Evolutionary conservation across 108 stramenopile genomes (phyloP).

Genomic region (Skeletonema marinoi): DNA sequence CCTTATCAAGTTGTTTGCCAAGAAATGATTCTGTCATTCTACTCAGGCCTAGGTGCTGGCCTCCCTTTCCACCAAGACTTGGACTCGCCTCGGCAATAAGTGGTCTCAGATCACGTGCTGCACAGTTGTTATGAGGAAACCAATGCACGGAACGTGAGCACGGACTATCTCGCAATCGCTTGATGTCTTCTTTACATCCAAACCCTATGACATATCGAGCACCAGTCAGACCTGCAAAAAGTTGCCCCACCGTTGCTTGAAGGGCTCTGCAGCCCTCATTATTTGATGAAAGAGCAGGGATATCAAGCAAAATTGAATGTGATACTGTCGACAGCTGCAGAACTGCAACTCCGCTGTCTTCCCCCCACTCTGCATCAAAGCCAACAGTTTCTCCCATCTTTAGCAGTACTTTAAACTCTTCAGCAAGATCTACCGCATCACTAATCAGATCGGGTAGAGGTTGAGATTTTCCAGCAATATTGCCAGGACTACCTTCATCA

Average conservation of each 20-base stretch:
- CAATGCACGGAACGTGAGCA: slow-evolving; percentile 30
- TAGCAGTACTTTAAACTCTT: slow-evolving; percentile 20
- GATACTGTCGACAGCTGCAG: slow-evolving; percentile 59
- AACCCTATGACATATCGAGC: slow-evolving; percentile 61
- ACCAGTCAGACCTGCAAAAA: slow-evolving; percentile 48
- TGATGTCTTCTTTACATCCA: slow-evolving; percentile 69
- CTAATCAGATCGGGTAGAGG: slow-evolving; percentile 54
- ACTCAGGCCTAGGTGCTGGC: slow-evolving; percentile 52
- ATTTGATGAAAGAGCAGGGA: slow-evolving; percentile 62
- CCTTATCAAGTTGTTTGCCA: slow-evolving; percentile 72
- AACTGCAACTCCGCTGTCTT: slow-evolving; percentile 59
- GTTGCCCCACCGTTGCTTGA: slow-evolving; percentile 50
- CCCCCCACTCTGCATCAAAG: slow-evolving; percentile 79
- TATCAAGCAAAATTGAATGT: slow-evolving; percentile 63
- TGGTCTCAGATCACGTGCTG: slow-evolving; percentile 46
- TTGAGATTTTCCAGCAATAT: not conserved
- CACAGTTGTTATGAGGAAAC: slow-evolving; percentile 36
- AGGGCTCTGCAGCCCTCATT: slow-evolving; percentile 62
- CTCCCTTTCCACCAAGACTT: slow-evolving; percentile 19
- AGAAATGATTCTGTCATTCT: slow-evolving; percentile 61
- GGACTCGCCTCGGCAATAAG: slow-evolving; percentile 52
- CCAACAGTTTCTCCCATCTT: slow-evolving; percentile 46
- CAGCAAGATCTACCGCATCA: slow-evolving; percentile 31
- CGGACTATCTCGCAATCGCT: slow-evolving; percentile 59
- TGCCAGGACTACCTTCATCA: slow-evolving; percentile 47